phyloP scores from a whole-genome alignment of 768 basidiomycete species.

The Macrolepiota albuminosa region DNA sequence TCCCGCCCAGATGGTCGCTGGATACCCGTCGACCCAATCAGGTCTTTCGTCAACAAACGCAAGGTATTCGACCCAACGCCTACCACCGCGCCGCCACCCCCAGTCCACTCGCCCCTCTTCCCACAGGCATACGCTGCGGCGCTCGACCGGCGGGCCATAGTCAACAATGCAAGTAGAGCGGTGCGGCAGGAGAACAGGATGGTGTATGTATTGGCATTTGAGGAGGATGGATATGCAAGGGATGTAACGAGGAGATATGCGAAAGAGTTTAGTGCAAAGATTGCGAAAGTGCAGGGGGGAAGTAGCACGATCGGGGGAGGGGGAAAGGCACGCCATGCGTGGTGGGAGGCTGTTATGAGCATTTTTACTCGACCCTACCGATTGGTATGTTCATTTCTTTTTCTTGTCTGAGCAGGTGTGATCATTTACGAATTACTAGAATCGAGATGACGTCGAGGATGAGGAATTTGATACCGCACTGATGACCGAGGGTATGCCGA shows the following conservation, averaged over 20 bases:
- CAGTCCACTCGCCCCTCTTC: slow-evolving; percentile 14
- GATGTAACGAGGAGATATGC: slow-evolving; percentile 93
- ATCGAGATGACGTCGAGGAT: slow-evolving; percentile 91
- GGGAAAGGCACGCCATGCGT: slow-evolving; percentile 65
- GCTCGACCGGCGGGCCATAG: slow-evolving; percentile 13
- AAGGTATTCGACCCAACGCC: slow-evolving; percentile 73
- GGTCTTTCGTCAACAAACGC: slow-evolving; percentile 74
- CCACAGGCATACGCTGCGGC: slow-evolving; percentile 18
- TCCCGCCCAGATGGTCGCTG: slow-evolving; percentile 87
- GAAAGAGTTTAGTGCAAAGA: slow-evolving; percentile 71
- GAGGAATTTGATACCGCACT: slow-evolving; percentile 77
- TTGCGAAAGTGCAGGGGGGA: slow-evolving; percentile 71
- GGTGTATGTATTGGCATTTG: slow-evolving; percentile 89
- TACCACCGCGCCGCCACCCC: slow-evolving; percentile 11
- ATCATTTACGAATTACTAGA: slow-evolving; percentile 36
- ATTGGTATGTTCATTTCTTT: slow-evolving; percentile 50
- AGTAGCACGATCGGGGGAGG: slow-evolving; percentile 36
- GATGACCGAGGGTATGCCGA: slow-evolving; percentile 90
- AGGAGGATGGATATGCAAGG: slow-evolving; percentile 89
- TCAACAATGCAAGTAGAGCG: slow-evolving; percentile 21
- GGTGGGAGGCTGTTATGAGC: slow-evolving; percentile 77
- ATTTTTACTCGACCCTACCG: slow-evolving; percentile 72
- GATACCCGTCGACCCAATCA: slow-evolving; percentile 90
- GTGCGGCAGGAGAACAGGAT: slow-evolving; percentile 65
- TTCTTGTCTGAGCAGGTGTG: slow-evolving; percentile 2